Conservation (phyloP, 2,329 filamentous ascomycete species). For the Orbilia quercus region DNA sequence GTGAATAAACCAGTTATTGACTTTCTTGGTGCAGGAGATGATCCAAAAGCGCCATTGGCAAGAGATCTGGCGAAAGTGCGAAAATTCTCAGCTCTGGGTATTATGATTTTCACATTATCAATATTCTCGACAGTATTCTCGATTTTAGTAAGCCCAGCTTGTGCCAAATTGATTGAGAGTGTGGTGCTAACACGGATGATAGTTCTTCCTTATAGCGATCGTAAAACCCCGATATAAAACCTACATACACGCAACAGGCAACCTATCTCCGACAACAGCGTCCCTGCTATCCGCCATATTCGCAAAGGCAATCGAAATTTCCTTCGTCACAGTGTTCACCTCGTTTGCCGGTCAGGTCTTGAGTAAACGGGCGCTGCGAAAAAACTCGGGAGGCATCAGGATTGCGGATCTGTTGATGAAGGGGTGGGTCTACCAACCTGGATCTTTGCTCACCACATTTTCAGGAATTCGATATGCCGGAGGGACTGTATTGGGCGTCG, state of each 20-base stretch:
- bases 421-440: slow-evolving; percentile 71
- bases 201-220: slow-evolving; percentile 49
- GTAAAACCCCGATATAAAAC: slow-evolving; percentile 43
- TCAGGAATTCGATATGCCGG: slow-evolving; percentile 41
- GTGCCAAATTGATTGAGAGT: background rate
- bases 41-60: slow-evolving; percentile 17
- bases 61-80: slow-evolving; percentile 21
- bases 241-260: slow-evolving; percentile 41
- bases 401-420: slow-evolving; percentile 83
- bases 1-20: background rate
- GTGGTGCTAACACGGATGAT: background rate
- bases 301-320: slow-evolving; percentile 80
- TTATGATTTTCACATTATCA: slow-evolving; percentile 46
- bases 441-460: slow-evolving; percentile 36
- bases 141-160: slow-evolving; percentile 16
- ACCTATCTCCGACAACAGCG: slow-evolving; percentile 66
- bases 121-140: slow-evolving; percentile 52
- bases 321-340: slow-evolving; percentile 81
- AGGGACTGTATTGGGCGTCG: slow-evolving; percentile 31
- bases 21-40: slow-evolving; percentile 21
- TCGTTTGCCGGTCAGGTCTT: slow-evolving; percentile 79
- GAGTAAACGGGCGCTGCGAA: slow-evolving; percentile 74
- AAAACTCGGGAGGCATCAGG: slow-evolving; percentile 73
- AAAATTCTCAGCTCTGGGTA: slow-evolving; percentile 23
- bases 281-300: slow-evolving; percentile 75